phyloP scores from a whole-genome alignment of 371 early-diverging fungal genomes.

The Actinomucor elegans region DNA sequence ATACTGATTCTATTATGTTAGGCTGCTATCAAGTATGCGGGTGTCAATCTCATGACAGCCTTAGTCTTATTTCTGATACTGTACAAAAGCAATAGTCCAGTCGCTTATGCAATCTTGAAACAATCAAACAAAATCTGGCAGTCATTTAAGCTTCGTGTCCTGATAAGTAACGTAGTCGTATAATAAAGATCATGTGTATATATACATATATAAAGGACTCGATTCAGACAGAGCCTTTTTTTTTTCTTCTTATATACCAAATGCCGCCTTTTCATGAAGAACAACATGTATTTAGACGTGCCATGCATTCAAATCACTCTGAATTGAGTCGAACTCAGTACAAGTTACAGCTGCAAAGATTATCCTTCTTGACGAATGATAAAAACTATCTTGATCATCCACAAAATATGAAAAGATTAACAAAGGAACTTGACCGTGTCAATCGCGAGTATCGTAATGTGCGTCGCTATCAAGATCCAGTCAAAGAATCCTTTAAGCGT shows the following conservation, averaged over 20 bases:
- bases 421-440: constrained; percentile 54
- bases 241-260: neutral
- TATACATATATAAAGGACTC: neutral
- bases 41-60: constrained; percentile 36
- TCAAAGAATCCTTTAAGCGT: constrained; percentile 37
- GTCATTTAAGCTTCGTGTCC: constrained; percentile 10
- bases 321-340: constrained; percentile 47
- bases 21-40: constrained; percentile 45
- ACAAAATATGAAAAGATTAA: constrained; percentile 50
- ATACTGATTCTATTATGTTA: neutral
- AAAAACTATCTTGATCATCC: constrained; percentile 53
- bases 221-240: neutral
- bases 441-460: constrained; percentile 49
- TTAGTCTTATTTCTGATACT: constrained; percentile 31
- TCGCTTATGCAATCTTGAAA: constrained; percentile 32
- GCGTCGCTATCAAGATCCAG: constrained; percentile 40
- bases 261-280: constrained; percentile 16
- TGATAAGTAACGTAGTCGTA: constrained; percentile 9
- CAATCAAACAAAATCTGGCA: constrained; percentile 23
- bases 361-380: constrained; percentile 50
- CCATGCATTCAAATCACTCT: neutral
- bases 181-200: constrained; percentile 3
- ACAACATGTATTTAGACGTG: constrained; percentile 2
- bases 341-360: constrained; percentile 51
- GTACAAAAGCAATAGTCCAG: constrained; percentile 37